Evolutionary conservation across 805 yeast species (phyloP).

Genomic region (Teunomyces cretensis): DNA sequence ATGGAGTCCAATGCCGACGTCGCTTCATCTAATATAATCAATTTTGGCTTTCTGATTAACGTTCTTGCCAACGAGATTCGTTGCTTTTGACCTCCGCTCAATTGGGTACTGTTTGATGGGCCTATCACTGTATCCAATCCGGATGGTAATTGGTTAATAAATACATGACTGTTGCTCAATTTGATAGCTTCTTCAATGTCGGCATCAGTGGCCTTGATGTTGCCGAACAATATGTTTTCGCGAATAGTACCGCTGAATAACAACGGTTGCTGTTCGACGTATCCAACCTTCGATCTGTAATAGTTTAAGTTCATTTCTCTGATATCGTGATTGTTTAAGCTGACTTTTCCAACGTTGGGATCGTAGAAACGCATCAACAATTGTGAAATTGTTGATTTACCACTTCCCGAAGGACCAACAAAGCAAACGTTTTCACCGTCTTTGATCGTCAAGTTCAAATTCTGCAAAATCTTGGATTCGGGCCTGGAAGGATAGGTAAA

Average conservation of each 20-base stretch:
- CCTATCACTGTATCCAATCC: slow-evolving; percentile 83
- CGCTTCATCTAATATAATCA: slow-evolving; percentile 89
- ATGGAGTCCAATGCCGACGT: slow-evolving; percentile 91
- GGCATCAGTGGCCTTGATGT: slow-evolving; percentile 53
- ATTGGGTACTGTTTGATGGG: slow-evolving; percentile 62
- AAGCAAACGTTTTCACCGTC: slow-evolving; percentile 90
- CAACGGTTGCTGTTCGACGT: slow-evolving; percentile 91
- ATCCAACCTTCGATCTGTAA: slow-evolving; percentile 75
- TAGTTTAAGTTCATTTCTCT: slow-evolving; percentile 66
- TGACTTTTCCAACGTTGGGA: slow-evolving; percentile 62
- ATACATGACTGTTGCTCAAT: slow-evolving; percentile 71
- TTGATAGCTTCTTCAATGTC: slow-evolving; percentile 61
- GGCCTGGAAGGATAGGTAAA: slow-evolving; percentile 87
- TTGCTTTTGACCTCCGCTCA: slow-evolving; percentile 95
- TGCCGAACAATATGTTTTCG: slow-evolving; percentile 81
- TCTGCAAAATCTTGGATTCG: slow-evolving; percentile 61
- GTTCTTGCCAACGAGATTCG: slow-evolving; percentile 90
- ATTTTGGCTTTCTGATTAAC: slow-evolving; percentile 70
- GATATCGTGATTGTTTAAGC: slow-evolving; percentile 65
- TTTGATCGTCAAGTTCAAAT: slow-evolving; percentile 57
- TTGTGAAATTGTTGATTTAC: slow-evolving; percentile 86
- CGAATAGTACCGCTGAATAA: slow-evolving; percentile 81
- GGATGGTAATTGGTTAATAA: slow-evolving; percentile 74
- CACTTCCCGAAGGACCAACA: slow-evolving; percentile 97
- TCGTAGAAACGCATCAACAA: slow-evolving; percentile 82